These are phyloP conservation scores for Xenoacremonium recifei DNA, from an alignment of 2,329 filamentous ascomycete species.

Conservation along the genomic window DNA sequence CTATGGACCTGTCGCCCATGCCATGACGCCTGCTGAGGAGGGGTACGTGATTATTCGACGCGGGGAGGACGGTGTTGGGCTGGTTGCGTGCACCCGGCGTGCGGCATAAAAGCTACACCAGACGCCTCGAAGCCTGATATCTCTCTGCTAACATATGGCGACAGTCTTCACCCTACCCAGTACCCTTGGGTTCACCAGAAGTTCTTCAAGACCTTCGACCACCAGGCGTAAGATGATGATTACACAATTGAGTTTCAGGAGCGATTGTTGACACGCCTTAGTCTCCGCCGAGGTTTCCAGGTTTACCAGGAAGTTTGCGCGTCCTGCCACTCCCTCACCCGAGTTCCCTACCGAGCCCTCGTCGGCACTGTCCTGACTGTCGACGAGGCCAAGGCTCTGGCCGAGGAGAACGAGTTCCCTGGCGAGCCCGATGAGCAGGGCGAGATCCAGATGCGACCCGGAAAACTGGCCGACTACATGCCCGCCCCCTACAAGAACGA, in stretches of 20 bases:
- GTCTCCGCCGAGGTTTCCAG: constrained; percentile 97
- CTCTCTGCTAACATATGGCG: constrained; percentile 26
- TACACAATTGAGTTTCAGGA: constrained; percentile 4
- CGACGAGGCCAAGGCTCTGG: constrained; percentile 95
- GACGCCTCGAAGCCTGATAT: constrained; percentile 12
- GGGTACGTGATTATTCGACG: constrained; percentile 67
- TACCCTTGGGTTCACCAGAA: constrained; percentile 97
- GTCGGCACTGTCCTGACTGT: constrained; percentile 93
- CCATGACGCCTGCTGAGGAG: constrained; percentile 93
- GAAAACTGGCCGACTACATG: constrained; percentile 98
- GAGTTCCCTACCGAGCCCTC: constrained; percentile 88
- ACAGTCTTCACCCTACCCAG: constrained; percentile 82
- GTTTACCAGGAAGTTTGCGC: constrained; percentile 99
- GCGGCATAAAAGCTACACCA: constrained; percentile 33
- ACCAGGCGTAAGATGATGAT: constrained; percentile 74
- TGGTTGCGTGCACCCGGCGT: constrained; percentile 13
- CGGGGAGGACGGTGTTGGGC: constrained; percentile 8
- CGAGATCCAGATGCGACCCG: constrained; percentile 96
- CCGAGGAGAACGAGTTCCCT: constrained; percentile 98
- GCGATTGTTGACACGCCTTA: constrained; percentile 36
- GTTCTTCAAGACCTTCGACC: constrained; percentile 94
- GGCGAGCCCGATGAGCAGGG: constrained; percentile 97
- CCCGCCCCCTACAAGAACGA: constrained; percentile 97
- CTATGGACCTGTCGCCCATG: constrained; percentile 84
- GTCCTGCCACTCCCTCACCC: constrained; percentile 92